Evolutionary conservation across 2,329 filamentous ascomycete genomes (phyloP), one percentile per base, ranked within the genome.

Genomic region (Sclerotinia borealis): DNA sequence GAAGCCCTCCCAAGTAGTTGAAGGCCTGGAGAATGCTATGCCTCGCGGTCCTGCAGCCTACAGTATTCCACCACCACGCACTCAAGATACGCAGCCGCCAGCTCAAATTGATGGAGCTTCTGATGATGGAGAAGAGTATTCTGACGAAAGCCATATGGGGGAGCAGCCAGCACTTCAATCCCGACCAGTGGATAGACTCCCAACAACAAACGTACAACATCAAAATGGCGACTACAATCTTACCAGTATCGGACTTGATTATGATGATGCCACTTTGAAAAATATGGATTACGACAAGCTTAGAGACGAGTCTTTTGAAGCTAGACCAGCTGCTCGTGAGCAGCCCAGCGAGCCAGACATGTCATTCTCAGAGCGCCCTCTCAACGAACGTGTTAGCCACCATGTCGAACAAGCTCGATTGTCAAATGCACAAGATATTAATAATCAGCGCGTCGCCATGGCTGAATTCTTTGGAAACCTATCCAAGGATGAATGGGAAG

Each of bases 401-500:
- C 31, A 31, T 31, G 60, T 62, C 19, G 45, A 62, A 25, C 29
- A 58, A 15, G 25, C 19, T 22, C 43, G 25, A 27, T 15, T 41
- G 13, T 3, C 17, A 4, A 13, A 58, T 31, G 17, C 22, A 58
- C 6, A 48, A 10, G 34, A 58, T 9, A 39, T 29, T n/a, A 31
- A 48, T 1, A 39, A 41, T 9, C 41, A 31, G 25, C 50, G 41
- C 13, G n/a, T 13, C 4, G 17, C 50, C 3, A 64, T 67, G 34
- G 31, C 47, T 45, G 56, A 64, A 7, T 69, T 73, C 59, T 73
- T 70, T 48, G 61, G 54, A 29, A 39, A 61, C 7, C 54, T 75
- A 50, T 59, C 70, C 4, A 68, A 64, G 4, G 60, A 64, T 7
- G 72, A 75, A 48, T 75, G 72, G 72, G 72, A 75, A 22, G 59